Percentiles rank a stretch among this genome's conserved stretches.
Evolutionary conservation across 148 eudicot species (phyloP).

Genomic region (Rhododendron molle): DNA sequence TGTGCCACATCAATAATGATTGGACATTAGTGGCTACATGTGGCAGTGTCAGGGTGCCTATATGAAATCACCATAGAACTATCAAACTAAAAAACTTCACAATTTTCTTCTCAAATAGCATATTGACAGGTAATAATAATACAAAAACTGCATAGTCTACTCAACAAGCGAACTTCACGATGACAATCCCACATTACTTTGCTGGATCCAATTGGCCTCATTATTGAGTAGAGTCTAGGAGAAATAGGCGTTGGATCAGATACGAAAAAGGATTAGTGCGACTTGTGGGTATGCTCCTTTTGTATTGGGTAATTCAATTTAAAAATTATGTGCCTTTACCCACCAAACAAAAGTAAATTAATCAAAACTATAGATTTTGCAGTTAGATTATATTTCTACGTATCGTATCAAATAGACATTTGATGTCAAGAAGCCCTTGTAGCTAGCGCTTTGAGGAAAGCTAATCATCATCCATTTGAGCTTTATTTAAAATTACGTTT

Average conservation of each 20-base stretch:
- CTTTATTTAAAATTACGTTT: neutral
- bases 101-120: too few relatives aligned
- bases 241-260: neutral
- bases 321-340: too few relatives aligned
- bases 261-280: neutral
- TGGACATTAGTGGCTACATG: neutral
- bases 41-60: neutral
- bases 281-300: neutral
- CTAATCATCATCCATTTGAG: neutral
- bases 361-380: neutral
- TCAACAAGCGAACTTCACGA: neutral
- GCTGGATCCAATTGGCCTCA: neutral
- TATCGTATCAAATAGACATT: neutral
- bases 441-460: neutral
- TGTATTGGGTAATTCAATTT: too few relatives aligned
- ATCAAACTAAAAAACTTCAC: too few relatives aligned
- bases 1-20: neutral
- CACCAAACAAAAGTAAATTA: neutral
- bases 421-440: neutral
- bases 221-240: neutral
- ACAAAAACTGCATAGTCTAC: neutral
- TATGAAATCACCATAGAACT: too few relatives aligned
- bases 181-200: neutral
- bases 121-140: too few relatives aligned
- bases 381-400: neutral